Percentiles rank a stretch among this genome's conserved stretches.
Evolutionary conservation across 2,329 filamentous ascomycete species (phyloP).

Genomic region (Ascochyta rabiei): DNA sequence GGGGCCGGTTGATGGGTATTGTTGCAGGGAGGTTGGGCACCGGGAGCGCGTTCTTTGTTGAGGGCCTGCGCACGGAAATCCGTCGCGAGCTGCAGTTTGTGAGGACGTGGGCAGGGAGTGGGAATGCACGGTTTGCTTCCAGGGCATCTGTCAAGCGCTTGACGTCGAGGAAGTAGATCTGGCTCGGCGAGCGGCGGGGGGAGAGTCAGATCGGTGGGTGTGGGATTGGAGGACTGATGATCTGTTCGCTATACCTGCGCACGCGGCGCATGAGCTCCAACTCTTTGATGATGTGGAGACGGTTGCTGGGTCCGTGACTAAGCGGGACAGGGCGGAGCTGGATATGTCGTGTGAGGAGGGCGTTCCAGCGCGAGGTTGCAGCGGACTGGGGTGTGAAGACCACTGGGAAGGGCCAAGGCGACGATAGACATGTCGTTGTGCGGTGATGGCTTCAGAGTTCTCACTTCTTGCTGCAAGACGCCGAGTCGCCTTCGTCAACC

Average conservation of each 20-base stretch:
- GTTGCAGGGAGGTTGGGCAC: neutral
- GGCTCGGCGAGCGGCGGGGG: neutral
- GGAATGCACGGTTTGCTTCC: neutral
- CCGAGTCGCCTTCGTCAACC: neutral
- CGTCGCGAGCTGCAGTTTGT: neutral
- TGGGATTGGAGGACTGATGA: neutral
- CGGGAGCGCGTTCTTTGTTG: neutral
- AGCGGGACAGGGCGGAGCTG: neutral
- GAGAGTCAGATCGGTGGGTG: no score
- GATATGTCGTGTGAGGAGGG: neutral
- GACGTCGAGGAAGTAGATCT: neutral
- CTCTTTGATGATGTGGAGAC: neutral
- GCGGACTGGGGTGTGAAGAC: constrained; percentile 1
- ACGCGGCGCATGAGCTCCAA: neutral
- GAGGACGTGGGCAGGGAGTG: neutral
- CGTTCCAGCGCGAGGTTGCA: constrained; percentile 1
- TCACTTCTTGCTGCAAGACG: neutral
- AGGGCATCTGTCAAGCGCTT: neutral
- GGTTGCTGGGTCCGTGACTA: neutral
- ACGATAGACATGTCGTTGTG: constrained; percentile 1
- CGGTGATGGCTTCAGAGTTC: neutral
- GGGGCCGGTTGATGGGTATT: neutral
- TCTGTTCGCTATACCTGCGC: neutral
- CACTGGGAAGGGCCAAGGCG: neutral
- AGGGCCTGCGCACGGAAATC: neutral